phyloP scores from a whole-genome alignment of 2,329 filamentous ascomycete species.

The Talaromyces funiculosus region DNA sequence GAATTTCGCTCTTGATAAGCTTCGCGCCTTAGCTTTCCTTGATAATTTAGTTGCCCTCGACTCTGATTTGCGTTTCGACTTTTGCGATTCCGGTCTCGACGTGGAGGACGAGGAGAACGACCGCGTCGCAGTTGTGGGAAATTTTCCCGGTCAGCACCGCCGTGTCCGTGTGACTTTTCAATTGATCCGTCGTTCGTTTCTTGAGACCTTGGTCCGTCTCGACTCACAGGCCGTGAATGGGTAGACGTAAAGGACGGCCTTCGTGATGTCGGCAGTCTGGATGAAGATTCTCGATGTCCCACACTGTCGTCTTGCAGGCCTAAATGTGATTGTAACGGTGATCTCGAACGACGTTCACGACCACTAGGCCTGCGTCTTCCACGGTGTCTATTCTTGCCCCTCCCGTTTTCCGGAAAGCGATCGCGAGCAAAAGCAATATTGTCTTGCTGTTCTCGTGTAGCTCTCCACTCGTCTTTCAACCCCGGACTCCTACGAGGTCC shows the following conservation, averaged over 20 bases:
- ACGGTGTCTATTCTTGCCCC: slow-evolving; percentile 14
- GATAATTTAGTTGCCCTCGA: slow-evolving; percentile 32
- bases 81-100: slow-evolving; percentile 22
- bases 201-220: slow-evolving; percentile 19
- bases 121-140: slow-evolving; percentile 37
- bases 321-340: slow-evolving; percentile 32
- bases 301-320: slow-evolving; percentile 26
- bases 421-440: slow-evolving; percentile 34
- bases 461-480: slow-evolving; percentile 48
- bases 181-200: slow-evolving; percentile 16
- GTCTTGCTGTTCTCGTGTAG: slow-evolving; percentile 37
- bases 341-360: slow-evolving; percentile 38
- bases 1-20: slow-evolving; percentile 21
- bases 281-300: slow-evolving; percentile 26
- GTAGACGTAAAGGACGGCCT: slow-evolving; percentile 19
- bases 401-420: slow-evolving; percentile 26
- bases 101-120: slow-evolving; percentile 32
- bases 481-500: slow-evolving; percentile 45
- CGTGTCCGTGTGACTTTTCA: slow-evolving; percentile 25
- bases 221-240: slow-evolving; percentile 16
- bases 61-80: slow-evolving; percentile 28
- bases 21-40: slow-evolving; percentile 31
- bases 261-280: slow-evolving; percentile 16
- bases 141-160: slow-evolving; percentile 27
- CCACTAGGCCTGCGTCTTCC: slow-evolving; percentile 26